phyloP scores from a whole-genome alignment of 805 yeast species.

The Nakazawaea siamensis region DNA sequence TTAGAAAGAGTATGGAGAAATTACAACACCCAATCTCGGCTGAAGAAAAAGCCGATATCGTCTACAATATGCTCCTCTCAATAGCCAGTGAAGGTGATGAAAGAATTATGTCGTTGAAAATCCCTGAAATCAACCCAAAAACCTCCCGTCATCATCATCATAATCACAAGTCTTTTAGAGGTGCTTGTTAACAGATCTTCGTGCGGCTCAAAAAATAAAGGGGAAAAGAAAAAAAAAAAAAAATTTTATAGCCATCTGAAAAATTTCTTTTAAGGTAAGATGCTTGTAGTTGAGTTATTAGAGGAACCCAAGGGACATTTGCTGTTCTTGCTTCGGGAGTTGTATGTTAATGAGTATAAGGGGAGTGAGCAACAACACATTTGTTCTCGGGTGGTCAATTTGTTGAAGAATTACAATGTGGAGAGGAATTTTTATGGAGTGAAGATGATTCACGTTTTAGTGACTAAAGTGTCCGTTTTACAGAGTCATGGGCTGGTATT shows the following conservation, averaged over 20 bases:
- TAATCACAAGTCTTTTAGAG: not conserved
- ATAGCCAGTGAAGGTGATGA: slow-evolving; percentile 50
- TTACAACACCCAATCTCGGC: slow-evolving; percentile 8
- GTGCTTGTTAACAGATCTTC: not conserved
- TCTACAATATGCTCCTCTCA: slow-evolving; percentile 41
- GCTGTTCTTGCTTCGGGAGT: slow-evolving; percentile 2
- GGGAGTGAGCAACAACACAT: slow-evolving; percentile 44
- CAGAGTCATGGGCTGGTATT: slow-evolving; percentile 32
- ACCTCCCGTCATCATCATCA: not conserved
- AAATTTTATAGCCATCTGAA: not conserved
- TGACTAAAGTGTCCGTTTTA: slow-evolving; percentile 25
- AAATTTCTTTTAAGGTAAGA: not conserved
- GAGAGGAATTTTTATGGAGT: slow-evolving; percentile 53
- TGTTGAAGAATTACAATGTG: slow-evolving; percentile 35
- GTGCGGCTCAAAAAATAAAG: not conserved
- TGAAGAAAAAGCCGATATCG: slow-evolving; percentile 21
- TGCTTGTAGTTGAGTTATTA: not conserved
- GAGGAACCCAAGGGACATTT: slow-evolving; percentile 8
- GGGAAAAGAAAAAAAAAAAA: not conserved
- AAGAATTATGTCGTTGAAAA: slow-evolving; percentile 21
- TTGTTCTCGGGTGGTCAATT: slow-evolving; percentile 33
- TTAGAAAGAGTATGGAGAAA: slow-evolving; percentile 18
- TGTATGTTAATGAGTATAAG: slow-evolving; percentile 1
- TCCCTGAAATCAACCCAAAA: not conserved
- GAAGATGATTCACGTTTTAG: slow-evolving; percentile 38